These are phyloP conservation scores for Heterococcus sp. DNA, from an alignment of 108 stramenopile species.

Conservation along the genomic window DNA sequence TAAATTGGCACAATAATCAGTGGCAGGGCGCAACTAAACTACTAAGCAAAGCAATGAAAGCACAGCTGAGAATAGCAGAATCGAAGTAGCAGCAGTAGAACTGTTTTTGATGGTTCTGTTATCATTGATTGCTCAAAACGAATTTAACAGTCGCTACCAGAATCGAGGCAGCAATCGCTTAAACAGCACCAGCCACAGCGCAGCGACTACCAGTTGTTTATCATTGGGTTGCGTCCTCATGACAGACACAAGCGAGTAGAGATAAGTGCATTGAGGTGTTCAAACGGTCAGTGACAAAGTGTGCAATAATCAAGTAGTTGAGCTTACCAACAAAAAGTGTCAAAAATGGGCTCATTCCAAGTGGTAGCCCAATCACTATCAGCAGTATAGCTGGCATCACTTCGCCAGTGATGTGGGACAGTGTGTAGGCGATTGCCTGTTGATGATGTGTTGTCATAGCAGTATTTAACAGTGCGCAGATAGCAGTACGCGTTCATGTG, in stretches of 20 bases:
- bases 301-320: too few species aligned
- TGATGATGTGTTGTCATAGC: too few species aligned
- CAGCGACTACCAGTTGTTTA: neutral
- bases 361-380: conserved; percentile 21
- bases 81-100: neutral
- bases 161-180: neutral
- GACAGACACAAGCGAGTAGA: neutral
- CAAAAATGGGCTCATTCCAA: conserved; percentile 43
- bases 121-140: too few species aligned
- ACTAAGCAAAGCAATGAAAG: conserved; percentile 41
- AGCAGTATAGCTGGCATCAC: neutral
- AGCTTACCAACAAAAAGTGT: conserved; percentile 29
- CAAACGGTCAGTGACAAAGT: too few species aligned
- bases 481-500: too few species aligned
- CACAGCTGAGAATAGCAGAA: conserved; percentile 4
- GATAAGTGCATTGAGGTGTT: neutral
- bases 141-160: neutral
- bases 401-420: conserved; percentile 18
- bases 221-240: neutral
- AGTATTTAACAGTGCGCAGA: too few species aligned
- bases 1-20: neutral
- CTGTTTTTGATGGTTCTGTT: neutral
- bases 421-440: conserved; percentile 43
- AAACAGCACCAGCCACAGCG: neutral
- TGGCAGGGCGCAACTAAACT: conserved; percentile 17